Evolutionary conservation across 345 rosid species (phyloP).

Genomic region (Citrus mangshanensis): DNA sequence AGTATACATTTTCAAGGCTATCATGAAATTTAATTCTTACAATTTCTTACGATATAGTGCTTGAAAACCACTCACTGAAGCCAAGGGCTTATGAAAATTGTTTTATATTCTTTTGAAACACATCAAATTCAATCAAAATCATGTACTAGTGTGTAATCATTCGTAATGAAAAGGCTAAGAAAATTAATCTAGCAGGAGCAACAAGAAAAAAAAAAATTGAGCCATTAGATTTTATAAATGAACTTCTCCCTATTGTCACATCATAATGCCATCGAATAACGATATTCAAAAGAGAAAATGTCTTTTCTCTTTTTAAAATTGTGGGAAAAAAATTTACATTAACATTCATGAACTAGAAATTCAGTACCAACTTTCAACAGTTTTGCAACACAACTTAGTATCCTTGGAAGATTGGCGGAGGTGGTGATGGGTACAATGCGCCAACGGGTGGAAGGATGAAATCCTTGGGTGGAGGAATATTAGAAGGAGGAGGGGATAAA

Average conservation of each 20-base stretch:
- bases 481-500: not conserved
- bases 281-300: not conserved
- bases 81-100: too few relatives aligned
- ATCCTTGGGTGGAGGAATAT: slow-evolving; percentile 11
- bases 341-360: not conserved
- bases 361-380: not conserved
- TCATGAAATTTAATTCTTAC: too few relatives aligned
- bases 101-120: too few relatives aligned
- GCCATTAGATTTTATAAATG: not conserved
- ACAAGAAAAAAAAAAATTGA: not conserved
- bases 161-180: not conserved
- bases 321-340: not conserved
- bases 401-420: slow-evolving; percentile 75
- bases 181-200: not conserved
- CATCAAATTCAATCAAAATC: too few relatives aligned
- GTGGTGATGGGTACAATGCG: slow-evolving; percentile 68
- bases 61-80: too few relatives aligned
- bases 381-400: slow-evolving; percentile 35
- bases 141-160: too few relatives aligned
- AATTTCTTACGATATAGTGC: too few relatives aligned
- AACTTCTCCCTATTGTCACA: not conserved
- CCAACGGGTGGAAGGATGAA: slow-evolving; percentile 61
- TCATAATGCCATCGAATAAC: not conserved
- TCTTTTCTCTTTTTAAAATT: too few relatives aligned
- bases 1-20: too few relatives aligned